A percentile compares a stretch with the other conserved stretches of the same genome.
phyloP scores from a whole-genome alignment of 169 alveolate genomes.

The Plasmodium vivax region DNA sequence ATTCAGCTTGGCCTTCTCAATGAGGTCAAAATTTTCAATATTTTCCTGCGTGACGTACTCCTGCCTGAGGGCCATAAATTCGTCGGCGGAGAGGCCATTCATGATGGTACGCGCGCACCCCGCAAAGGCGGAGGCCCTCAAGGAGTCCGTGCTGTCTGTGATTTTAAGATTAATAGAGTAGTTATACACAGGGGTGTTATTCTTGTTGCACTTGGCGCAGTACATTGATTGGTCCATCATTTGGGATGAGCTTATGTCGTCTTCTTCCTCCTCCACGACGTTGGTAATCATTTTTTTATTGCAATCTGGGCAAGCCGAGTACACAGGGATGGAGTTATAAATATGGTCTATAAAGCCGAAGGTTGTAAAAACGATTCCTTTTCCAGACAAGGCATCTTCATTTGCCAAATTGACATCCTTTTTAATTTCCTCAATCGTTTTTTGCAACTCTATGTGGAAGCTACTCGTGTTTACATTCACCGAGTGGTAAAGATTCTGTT shows the following conservation, averaged over 20 bases:
- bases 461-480: not conserved
- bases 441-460: not conserved
- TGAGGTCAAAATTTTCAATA: conserved; percentile 49
- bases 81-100: conserved; percentile 72
- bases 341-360: conserved; percentile 71
- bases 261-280: conserved; percentile 8
- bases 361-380: conserved; percentile 75
- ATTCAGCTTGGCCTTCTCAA: conserved; percentile 43
- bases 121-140: conserved; percentile 82
- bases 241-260: not conserved
- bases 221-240: conserved; percentile 63
- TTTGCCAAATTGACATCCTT: conserved; percentile 65
- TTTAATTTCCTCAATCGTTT: conserved; percentile 76
- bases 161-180: conserved; percentile 80
- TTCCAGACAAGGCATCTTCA: conserved; percentile 57
- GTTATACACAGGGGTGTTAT: conserved; percentile 77
- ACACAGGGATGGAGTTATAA: conserved; percentile 46
- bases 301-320: conserved; percentile 83
- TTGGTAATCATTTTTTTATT: conserved; percentile 79
- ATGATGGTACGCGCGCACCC: conserved; percentile 77
- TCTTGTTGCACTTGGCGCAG: conserved; percentile 79
- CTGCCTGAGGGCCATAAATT: conserved; percentile 48
- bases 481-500: conserved; percentile 16
- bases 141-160: conserved; percentile 78
- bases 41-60: conserved; percentile 44